phyloP scores from a whole-genome alignment of 495 filamentous ascomycete genomes.

The Penicillium lagena region DNA sequence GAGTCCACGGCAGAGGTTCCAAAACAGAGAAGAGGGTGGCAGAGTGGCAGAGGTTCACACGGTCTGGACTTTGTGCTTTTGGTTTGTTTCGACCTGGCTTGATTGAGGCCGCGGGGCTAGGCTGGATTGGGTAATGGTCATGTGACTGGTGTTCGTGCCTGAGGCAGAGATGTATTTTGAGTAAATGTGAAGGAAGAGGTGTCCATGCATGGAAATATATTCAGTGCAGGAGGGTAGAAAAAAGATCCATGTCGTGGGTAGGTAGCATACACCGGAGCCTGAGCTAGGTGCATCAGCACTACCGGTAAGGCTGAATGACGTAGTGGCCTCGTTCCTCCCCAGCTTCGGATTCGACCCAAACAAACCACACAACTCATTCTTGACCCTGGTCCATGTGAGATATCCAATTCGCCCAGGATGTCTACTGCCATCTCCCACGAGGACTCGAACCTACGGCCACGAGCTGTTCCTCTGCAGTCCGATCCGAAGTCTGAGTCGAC shows the following conservation, averaged over 20 bases:
- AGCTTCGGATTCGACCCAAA: background rate
- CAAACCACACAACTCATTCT: constrained; percentile 1
- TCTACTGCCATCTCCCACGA: constrained; percentile 28
- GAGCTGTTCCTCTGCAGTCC: constrained; percentile 18
- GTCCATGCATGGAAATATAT: no score
- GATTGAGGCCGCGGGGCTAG: constrained; percentile 11
- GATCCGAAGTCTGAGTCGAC: constrained; percentile 17
- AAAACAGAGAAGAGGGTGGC: constrained; percentile 6
- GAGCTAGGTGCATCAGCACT: background rate
- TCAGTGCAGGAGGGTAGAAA: no score
- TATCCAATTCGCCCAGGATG: constrained; percentile 20
- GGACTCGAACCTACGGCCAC: constrained; percentile 27
- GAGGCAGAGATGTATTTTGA: background rate
- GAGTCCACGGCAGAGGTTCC: constrained; percentile 5
- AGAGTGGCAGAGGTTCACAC: constrained; percentile 2
- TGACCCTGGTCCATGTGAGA: constrained; percentile 17
- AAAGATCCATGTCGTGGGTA: no score
- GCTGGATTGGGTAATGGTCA: background rate
- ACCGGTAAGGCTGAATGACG: constrained; percentile 1
- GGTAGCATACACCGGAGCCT: background rate
- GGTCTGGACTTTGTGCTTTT: constrained; percentile 22
- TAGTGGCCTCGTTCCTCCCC: constrained; percentile 1
- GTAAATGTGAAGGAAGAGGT: no score
- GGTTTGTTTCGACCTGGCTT: constrained; percentile 27
- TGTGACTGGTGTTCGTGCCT: background rate